Percentiles rank a stretch among this genome's conserved stretches.
phyloP scores from a whole-genome alignment of 2,329 filamentous ascomycete species.

The Alternaria arbusti region DNA sequence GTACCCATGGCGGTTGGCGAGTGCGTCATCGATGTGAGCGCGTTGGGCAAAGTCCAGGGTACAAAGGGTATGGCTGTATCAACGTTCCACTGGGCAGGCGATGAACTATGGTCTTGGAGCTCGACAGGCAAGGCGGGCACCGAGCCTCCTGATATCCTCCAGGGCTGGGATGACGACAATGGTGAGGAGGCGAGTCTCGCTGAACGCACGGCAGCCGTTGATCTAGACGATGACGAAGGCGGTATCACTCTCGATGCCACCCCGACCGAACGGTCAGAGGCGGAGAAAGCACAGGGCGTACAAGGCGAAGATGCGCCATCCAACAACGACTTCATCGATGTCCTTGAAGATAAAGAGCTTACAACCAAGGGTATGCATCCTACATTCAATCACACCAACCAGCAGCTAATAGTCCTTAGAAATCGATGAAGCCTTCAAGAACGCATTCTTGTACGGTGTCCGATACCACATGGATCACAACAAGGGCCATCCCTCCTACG shows the following conservation, averaged over 20 bases:
- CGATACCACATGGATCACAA: conserved; percentile 65
- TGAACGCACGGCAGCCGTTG: conserved; percentile 51
- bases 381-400: background rate
- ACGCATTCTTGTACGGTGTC: conserved; percentile 69
- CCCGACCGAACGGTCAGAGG: conserved; percentile 36
- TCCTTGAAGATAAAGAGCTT: conserved; percentile 58
- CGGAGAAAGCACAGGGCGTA: conserved; percentile 41
- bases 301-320: conserved; percentile 44
- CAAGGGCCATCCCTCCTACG: conserved; percentile 58
- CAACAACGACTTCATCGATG: conserved; percentile 42
- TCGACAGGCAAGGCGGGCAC: conserved; percentile 60
- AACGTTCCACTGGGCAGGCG: conserved; percentile 71
- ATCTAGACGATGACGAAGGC: conserved; percentile 55
- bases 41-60: conserved; percentile 62
- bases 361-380: conserved; percentile 60
- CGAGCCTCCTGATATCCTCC: conserved; percentile 59
- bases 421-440: conserved; percentile 69
- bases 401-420: conserved; percentile 52
- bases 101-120: conserved; percentile 72
- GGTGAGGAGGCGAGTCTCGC: conserved; percentile 41
- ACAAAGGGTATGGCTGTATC: conserved; percentile 69
- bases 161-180: conserved; percentile 56
- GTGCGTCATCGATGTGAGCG: conserved; percentile 68
- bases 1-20: conserved; percentile 69
- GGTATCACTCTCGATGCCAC: conserved; percentile 51